phyloP scores from a whole-genome alignment of 108 stramenopile genomes.

The Pseudonitzschia pungens region DNA sequence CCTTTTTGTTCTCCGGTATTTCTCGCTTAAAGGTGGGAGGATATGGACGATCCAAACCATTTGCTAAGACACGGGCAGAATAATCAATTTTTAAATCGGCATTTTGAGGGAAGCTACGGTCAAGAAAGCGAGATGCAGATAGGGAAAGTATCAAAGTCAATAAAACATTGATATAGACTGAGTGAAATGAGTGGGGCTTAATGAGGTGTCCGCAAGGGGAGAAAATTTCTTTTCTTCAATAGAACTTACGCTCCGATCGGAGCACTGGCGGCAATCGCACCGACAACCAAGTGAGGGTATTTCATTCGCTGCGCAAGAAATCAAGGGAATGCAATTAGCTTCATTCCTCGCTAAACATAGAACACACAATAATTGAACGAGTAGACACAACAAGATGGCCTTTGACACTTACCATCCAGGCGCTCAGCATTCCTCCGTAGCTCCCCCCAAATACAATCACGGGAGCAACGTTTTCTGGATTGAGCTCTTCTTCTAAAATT shows the following conservation, averaged over 20 bases:
- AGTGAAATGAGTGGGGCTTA: background rate
- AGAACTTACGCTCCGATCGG: slow-evolving; percentile 52
- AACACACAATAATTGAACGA: background rate
- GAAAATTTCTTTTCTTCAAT: background rate
- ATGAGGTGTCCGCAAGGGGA: background rate
- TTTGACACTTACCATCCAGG: slow-evolving; percentile 51
- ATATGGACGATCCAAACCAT: slow-evolving; percentile 38
- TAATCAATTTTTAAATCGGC: slow-evolving; percentile 43
- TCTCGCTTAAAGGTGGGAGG: slow-evolving; percentile 20
- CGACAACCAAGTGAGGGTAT: slow-evolving; percentile 80
- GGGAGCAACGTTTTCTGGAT: slow-evolving; percentile 23
- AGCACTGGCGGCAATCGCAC: slow-evolving; percentile 84
- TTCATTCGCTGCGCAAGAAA: slow-evolving; percentile 51
- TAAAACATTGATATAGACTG: background rate
- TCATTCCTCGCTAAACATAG: background rate
- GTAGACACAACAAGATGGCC: background rate
- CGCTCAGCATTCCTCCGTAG: slow-evolving; percentile 92
- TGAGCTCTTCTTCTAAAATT: slow-evolving; percentile 46
- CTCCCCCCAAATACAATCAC: slow-evolving; percentile 87
- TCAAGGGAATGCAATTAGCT: background rate
- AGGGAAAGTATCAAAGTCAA: background rate
- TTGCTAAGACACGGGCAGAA: slow-evolving; percentile 41
- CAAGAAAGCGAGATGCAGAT: too few species aligned
- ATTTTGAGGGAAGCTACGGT: slow-evolving; percentile 16
- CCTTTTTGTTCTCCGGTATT: too few species aligned